Conservation (phyloP, 805 yeast genomes). For the Ogataea chonburiensis region DNA sequence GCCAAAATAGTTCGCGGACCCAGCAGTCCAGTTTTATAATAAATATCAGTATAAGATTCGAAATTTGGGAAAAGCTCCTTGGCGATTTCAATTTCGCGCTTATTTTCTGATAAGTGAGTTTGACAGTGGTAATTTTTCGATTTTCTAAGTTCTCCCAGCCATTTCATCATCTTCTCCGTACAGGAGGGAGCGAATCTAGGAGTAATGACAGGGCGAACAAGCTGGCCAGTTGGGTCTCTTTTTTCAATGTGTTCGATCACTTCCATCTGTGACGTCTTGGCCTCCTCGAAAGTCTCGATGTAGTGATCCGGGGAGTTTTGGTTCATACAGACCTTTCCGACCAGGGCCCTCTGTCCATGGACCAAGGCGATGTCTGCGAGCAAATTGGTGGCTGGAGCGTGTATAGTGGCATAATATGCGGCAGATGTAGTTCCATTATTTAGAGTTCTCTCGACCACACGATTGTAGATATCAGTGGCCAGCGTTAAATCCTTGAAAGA, state of each 20-base stretch:
- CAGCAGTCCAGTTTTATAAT: constrained; percentile 60
- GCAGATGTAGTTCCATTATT: constrained; percentile 88
- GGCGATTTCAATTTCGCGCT: constrained; percentile 73
- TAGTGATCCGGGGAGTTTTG: constrained; percentile 74
- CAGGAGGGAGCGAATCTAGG: constrained; percentile 96
- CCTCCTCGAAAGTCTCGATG: constrained; percentile 52
- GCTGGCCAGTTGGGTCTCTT: constrained; percentile 51
- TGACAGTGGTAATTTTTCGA: constrained; percentile 64
- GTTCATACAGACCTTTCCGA: constrained; percentile 96
- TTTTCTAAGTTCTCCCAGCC: constrained; percentile 60
- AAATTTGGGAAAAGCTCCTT: constrained; percentile 68
- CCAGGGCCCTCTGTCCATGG: constrained; percentile 80
- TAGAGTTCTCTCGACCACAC: constrained; percentile 69
- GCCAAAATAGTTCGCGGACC: constrained; percentile 74
- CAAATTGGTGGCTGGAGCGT: constrained; percentile 67
- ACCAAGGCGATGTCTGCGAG: constrained; percentile 69
- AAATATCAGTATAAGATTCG: constrained; percentile 71
- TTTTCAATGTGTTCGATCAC: constrained; percentile 56
- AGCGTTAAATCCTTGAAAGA: constrained; percentile 51
- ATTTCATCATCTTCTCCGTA: constrained; percentile 54
- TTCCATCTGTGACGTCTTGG: constrained; percentile 50
- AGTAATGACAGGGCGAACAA: constrained; percentile 74
- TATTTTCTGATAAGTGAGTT: constrained; percentile 88
- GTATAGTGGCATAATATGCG: constrained; percentile 87
- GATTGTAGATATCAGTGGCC: constrained; percentile 63